Base-by-base conservation (phyloP, 331 rosid genomes). In the Malus hybrid region DNA sequence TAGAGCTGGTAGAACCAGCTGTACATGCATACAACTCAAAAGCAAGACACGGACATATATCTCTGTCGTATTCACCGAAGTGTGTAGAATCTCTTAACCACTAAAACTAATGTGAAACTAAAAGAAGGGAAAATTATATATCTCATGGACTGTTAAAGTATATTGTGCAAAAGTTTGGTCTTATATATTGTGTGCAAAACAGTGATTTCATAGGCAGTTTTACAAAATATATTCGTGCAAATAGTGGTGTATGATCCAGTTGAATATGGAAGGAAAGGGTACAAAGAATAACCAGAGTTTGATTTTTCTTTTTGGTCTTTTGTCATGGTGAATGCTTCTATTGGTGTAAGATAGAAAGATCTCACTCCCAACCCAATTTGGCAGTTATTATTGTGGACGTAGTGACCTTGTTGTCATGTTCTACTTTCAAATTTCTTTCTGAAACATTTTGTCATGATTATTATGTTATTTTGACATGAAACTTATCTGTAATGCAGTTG, bases 401-500 rank as follows among this genome's bases (percentile, higher is more conserved):
- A 44, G 6, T 39, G 63, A 56, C 77, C 42, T 63, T 64, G 10
- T 13, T 48, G 14, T 64, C 10, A 11, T 67, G 42, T 62, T 68
- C 24, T 46, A 2, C 12, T 27, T 72, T 67, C 12, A n/a, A 60
- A 33, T 65, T 57, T 24, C 24, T 24, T 24, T 33, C 72, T 46
- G 63, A 62, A 54, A 34, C 77, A 42, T 71, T 52, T 69, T 73
- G 65, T 42, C 59, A 52, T 55, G 44, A 65, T 69, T 22, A 29
- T 71, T 64, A 71, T 32, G 34, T 44, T 75, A 31, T 66, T 57
- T 69, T 76, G 64, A 64, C 63, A 44, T 48, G 52, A 22, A 76
- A 29, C 77, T 82, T 56, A 74, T 29, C 59, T 28, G 34, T 81
- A 54, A 46, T 89, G 79, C 89, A 83, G 96, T 70, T 77, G 85